Conservation (phyloP, 164 flowering plant genomes). For the Berberis vulgaris region DNA sequence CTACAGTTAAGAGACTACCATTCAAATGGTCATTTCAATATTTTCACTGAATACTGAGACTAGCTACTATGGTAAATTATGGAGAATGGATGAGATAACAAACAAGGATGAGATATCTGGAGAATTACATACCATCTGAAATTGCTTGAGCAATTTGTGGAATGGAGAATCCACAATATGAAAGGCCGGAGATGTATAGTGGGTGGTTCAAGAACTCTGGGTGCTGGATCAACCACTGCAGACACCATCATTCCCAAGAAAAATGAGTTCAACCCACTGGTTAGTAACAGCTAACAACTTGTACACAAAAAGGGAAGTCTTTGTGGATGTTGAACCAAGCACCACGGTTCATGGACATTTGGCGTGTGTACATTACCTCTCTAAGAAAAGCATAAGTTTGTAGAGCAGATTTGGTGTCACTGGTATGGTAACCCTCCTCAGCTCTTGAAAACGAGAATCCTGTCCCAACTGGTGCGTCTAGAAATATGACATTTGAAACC, state of each 20-base stretch:
- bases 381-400: constrained; percentile 10
- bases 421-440: constrained; percentile 4
- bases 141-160: constrained; percentile 19
- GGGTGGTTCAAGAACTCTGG: constrained; percentile 23
- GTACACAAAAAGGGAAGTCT: background rate
- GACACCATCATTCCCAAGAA: background rate
- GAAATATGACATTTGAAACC: constrained; percentile 31
- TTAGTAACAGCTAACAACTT: background rate
- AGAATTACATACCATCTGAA: constrained; percentile 15
- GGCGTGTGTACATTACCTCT: constrained; percentile 10
- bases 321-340: too few relatives aligned
- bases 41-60: too few relatives aligned
- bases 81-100: background rate
- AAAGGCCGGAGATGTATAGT: constrained; percentile 23
- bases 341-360: too few relatives aligned
- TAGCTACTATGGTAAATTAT: too few relatives aligned
- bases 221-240: constrained; percentile 26
- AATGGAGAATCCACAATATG: constrained; percentile 20
- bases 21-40: too few relatives aligned
- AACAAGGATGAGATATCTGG: background rate
- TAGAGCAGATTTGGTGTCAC: constrained; percentile 5
- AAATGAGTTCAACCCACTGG: background rate
- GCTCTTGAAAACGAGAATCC: constrained; percentile 35
- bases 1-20: too few relatives aligned
- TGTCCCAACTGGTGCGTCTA: constrained; percentile 38